These are phyloP conservation scores for Hypericum androsaemum DNA, from an alignment of 345 rosid genomes.

Conservation along the genomic window DNA sequence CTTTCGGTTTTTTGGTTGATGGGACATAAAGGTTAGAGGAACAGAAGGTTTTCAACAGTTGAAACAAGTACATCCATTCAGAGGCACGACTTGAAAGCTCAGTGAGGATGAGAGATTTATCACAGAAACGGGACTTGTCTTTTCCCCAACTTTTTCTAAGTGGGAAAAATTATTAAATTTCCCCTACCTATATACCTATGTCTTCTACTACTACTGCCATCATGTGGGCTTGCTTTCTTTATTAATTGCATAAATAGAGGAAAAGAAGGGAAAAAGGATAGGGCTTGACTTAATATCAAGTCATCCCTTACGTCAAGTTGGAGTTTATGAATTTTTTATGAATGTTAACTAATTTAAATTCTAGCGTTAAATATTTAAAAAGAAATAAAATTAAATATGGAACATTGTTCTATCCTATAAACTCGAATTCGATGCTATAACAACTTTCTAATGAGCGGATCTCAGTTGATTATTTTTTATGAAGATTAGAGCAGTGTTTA, in stretches of 20 bases:
- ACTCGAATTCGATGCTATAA: too few species aligned
- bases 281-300: constrained; percentile 16
- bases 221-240: too few species aligned
- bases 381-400: too few species aligned
- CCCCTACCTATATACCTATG: too few species aligned
- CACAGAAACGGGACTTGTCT: constrained; percentile 35
- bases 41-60: constrained; percentile 61
- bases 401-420: too few species aligned
- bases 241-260: neutral
- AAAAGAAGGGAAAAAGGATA: neutral
- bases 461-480: too few species aligned
- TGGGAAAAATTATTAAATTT: constrained; percentile 9
- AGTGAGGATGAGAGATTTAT: constrained; percentile 14
- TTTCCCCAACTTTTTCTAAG: constrained; percentile 10
- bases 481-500: too few species aligned
- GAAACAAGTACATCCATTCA: constrained; percentile 43
- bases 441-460: too few species aligned
- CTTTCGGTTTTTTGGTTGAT: constrained; percentile 47
- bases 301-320: constrained; percentile 20
- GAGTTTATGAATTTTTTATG: neutral
- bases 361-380: too few species aligned
- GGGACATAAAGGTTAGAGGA: constrained; percentile 82
- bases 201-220: too few species aligned
- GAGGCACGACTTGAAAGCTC: constrained; percentile 41
- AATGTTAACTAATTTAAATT: neutral